These are phyloP conservation scores for Ottelia alismoides DNA, from an alignment of 106 monocot species.

Conservation along the genomic window DNA sequence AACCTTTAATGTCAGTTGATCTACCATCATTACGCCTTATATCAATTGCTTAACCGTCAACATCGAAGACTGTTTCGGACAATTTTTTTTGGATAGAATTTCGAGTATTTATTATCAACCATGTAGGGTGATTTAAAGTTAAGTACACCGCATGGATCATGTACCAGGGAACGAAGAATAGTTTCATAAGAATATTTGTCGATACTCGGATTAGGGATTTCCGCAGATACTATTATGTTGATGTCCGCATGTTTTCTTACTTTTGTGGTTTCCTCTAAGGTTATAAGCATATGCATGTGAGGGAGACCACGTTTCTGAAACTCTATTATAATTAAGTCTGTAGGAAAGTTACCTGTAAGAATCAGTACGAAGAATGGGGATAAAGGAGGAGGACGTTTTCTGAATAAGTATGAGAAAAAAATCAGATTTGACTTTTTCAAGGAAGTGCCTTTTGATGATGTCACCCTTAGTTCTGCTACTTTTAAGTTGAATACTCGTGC, in stretches of 20 bases:
- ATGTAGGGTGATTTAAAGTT: neutral
- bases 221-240: neutral
- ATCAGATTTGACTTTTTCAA: too few relatives aligned
- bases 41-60: neutral
- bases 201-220: neutral
- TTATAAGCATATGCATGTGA: constrained; percentile 1
- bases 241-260: neutral
- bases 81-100: neutral
- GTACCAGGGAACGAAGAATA: neutral
- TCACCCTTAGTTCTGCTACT: too few relatives aligned
- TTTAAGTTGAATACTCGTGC: too few relatives aligned
- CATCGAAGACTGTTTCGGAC: neutral
- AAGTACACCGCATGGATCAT: neutral
- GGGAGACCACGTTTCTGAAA: neutral
- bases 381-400: too few relatives aligned
- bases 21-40: neutral
- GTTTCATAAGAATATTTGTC: neutral
- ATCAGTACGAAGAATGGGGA: too few relatives aligned
- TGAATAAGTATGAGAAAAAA: too few relatives aligned
- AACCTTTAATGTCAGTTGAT: neutral
- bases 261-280: neutral
- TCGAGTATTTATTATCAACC: neutral
- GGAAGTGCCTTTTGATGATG: too few relatives aligned
- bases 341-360: too few relatives aligned
- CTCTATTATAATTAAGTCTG: neutral